Evolutionary conservation across 1,284 basidiomycete species (phyloP).

Genomic region (Schizophyllum amplum): DNA sequence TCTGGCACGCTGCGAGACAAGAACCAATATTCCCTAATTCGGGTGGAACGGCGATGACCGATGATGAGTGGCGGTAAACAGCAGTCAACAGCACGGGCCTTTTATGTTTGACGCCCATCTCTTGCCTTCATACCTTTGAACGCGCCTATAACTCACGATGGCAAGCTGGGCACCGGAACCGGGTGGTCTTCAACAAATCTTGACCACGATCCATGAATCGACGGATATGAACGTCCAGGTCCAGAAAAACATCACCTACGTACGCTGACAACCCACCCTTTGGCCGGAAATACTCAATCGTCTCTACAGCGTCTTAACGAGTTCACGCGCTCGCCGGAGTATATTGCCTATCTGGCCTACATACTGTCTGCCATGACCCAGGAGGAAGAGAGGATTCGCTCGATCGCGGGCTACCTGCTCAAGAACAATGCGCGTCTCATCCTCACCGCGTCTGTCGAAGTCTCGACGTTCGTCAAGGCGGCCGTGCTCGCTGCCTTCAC

Average conservation of each 20-base stretch:
- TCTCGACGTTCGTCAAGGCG: slow-evolving; percentile 74
- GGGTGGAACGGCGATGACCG: neutral
- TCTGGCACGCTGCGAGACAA: too few species aligned
- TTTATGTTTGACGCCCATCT: slow-evolving; percentile 7
- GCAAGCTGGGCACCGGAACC: slow-evolving; percentile 66
- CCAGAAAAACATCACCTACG: slow-evolving; percentile 71
- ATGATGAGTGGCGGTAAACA: neutral
- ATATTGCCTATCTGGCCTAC: slow-evolving; percentile 94
- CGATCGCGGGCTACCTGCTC: slow-evolving; percentile 93
- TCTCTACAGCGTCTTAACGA: slow-evolving; percentile 72
- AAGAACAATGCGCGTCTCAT: slow-evolving; percentile 89
- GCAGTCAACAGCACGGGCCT: neutral
- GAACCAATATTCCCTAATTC: neutral
- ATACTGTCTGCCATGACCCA: slow-evolving; percentile 77
- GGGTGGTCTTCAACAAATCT: slow-evolving; percentile 74
- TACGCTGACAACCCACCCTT: slow-evolving; percentile 26
- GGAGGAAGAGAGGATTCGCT: slow-evolving; percentile 87
- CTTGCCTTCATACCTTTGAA: slow-evolving; percentile 17
- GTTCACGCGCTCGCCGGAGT: slow-evolving; percentile 86
- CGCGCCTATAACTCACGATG: slow-evolving; percentile 29
- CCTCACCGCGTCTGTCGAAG: slow-evolving; percentile 56
- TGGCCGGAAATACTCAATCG: neutral
- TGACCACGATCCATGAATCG: slow-evolving; percentile 80
- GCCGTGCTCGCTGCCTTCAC: slow-evolving; percentile 77
- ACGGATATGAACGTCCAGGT: slow-evolving; percentile 66